These are phyloP conservation scores for Boletus barrowsii DNA, from an alignment of 768 basidiomycete species.

Conservation along the genomic window DNA sequence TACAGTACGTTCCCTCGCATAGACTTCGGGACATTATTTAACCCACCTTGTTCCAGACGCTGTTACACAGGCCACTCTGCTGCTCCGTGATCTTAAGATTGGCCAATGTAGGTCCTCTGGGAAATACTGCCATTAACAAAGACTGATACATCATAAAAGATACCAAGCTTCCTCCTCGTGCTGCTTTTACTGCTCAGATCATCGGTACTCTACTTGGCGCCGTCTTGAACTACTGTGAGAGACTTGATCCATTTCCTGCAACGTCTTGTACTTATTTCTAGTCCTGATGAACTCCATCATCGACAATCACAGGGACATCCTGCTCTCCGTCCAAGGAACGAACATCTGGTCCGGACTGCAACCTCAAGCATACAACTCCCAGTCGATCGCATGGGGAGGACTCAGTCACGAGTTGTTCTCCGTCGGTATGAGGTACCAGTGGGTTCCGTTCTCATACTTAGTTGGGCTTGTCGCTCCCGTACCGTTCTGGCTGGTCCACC, in stretches of 20 bases:
- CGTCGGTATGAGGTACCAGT: conserved; percentile 29
- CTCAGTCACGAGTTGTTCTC: conserved; percentile 35
- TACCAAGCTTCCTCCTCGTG: conserved; percentile 59
- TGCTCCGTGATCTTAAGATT: conserved; percentile 58
- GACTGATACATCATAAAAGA: conserved; percentile 17
- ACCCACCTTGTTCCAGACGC: conserved; percentile 39
- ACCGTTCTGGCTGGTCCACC: conserved; percentile 40
- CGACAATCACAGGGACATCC: conserved; percentile 44
- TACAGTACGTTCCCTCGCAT: conserved; percentile 35
- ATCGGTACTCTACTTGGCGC: conserved; percentile 53
- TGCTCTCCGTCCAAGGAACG: conserved; percentile 54
- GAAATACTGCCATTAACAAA: conserved; percentile 28
- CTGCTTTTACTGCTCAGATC: conserved; percentile 57
- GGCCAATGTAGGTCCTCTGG: conserved; percentile 17
- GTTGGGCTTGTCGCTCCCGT: conserved; percentile 35
- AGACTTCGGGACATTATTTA: conserved; percentile 39
- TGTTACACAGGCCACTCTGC: conserved; percentile 44
- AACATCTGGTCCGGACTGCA: conserved; percentile 31
- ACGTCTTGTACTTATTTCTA: conserved; percentile 26
- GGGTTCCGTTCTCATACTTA: conserved; percentile 38
- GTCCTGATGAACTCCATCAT: conserved; percentile 61
- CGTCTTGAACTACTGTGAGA: conserved; percentile 43
- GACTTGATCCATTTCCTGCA: background rate
- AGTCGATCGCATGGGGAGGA: conserved; percentile 39
- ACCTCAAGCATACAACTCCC: conserved; percentile 27